A percentile compares a stretch with the other conserved stretches of the same genome.
Evolutionary conservation across 805 yeast species (phyloP).

Genomic region (Blastobotrys muscicola): DNA sequence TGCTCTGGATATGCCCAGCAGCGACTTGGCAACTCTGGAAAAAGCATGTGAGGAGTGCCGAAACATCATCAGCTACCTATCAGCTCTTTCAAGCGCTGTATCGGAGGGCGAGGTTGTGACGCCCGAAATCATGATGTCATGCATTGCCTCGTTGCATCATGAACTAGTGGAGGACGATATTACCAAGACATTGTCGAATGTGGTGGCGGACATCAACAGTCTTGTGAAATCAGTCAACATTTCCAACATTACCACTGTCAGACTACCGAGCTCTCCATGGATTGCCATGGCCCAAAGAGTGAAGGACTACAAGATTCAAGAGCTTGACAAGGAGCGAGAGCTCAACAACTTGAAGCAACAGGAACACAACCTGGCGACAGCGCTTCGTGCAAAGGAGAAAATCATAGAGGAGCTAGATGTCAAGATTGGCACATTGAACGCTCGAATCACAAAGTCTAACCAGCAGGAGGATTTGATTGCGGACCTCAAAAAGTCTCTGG

Average conservation of each 20-base stretch:
- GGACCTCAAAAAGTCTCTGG: constrained; percentile 9
- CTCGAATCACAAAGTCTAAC: constrained; percentile 16
- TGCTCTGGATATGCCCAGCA: too few species aligned
- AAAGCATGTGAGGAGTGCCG: too few species aligned
- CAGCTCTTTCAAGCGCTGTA: too few species aligned
- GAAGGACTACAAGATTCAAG: constrained; percentile 5
- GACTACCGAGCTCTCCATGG: constrained; percentile 18
- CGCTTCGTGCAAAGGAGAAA: constrained; percentile 15
- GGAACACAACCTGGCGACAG: constrained; percentile 11
- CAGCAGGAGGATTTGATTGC: constrained; percentile 16
- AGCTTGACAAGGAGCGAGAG: constrained; percentile 6
- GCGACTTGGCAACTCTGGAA: too few species aligned
- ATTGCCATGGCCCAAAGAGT: constrained; percentile 11
- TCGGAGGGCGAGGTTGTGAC: too few species aligned
- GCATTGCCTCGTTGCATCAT: too few species aligned
- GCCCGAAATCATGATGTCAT: too few species aligned
- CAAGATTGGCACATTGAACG: constrained; percentile 14
- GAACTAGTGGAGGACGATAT: too few species aligned
- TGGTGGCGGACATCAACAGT: too few species aligned
- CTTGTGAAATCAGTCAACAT: background rate
- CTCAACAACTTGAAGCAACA: constrained; percentile 15
- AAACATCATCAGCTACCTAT: too few species aligned
- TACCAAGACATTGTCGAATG: too few species aligned
- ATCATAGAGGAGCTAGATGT: constrained; percentile 21
- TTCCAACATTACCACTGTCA: constrained; percentile 1